Percentiles rank a stretch among this genome's conserved stretches.
Evolutionary conservation across 495 filamentous ascomycete genomes (phyloP).

Genomic region (Neurospora intermedia): DNA sequence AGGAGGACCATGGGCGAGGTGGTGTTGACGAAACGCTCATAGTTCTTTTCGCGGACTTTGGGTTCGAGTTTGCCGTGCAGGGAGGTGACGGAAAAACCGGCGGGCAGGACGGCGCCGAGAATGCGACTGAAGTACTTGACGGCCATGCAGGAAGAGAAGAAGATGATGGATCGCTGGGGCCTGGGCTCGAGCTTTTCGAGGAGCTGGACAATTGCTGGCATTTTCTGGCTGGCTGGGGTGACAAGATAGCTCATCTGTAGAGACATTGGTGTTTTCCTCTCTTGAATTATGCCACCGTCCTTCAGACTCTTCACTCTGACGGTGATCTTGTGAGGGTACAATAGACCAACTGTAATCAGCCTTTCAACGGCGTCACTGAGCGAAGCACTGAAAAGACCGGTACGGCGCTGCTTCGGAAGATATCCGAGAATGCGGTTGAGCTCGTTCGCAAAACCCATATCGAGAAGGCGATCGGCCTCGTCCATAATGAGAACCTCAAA

Average conservation of each 20-base stretch:
- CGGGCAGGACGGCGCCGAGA: constrained; percentile 52
- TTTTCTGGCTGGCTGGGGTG: constrained; percentile 62
- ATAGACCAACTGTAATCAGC: constrained; percentile 81
- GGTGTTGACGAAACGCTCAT: constrained; percentile 45
- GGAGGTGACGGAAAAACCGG: constrained; percentile 58
- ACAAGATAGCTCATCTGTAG: constrained; percentile 85
- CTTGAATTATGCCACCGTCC: constrained; percentile 57
- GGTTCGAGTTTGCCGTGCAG: constrained; percentile 88
- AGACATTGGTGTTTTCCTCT: constrained; percentile 76
- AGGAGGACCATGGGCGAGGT: constrained; percentile 68
- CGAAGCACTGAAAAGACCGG: constrained; percentile 87
- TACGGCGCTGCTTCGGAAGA: constrained; percentile 86
- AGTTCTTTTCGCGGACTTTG: constrained; percentile 40
- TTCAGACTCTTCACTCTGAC: constrained; percentile 68
- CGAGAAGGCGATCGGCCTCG: constrained; percentile 85
- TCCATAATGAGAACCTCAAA: constrained; percentile 89
- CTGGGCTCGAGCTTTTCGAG: constrained; percentile 56
- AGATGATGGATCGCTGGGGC: constrained; percentile 82
- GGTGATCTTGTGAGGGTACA: constrained; percentile 86
- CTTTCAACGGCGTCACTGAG: constrained; percentile 85
- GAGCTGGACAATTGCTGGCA: constrained; percentile 60
- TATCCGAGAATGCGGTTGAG: constrained; percentile 73
- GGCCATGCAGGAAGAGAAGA: constrained; percentile 87
- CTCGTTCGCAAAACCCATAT: constrained; percentile 91
- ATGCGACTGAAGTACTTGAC: constrained; percentile 85